Percentiles rank a stretch among this genome's conserved stretches.
These are phyloP conservation scores for Colletotrichum chrysophilum DNA, from an alignment of 2,329 filamentous ascomycete species.

Conservation along the genomic window DNA sequence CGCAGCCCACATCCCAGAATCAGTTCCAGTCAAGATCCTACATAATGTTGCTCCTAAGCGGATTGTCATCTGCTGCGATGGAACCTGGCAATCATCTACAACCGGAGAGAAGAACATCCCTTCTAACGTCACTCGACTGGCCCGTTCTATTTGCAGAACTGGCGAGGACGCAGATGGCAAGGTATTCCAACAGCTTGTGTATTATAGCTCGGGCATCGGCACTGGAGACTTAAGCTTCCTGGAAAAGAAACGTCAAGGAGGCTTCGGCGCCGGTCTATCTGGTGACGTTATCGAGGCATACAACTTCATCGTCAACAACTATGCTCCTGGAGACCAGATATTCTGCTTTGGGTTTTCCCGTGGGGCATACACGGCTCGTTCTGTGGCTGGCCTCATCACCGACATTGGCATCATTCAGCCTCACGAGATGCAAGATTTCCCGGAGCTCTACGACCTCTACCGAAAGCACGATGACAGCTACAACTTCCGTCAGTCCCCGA, in stretches of 20 bases:
- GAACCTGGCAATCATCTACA: slow-evolving; percentile 16
- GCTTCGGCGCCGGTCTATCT: not conserved
- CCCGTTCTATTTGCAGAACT: not conserved
- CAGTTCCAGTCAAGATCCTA: not conserved
- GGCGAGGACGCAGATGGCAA: not conserved
- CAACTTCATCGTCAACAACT: slow-evolving; percentile 43
- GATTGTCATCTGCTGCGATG: slow-evolving; percentile 14
- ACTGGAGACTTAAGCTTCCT: not conserved
- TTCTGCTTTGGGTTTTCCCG: slow-evolving; percentile 43
- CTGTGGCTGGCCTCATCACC: slow-evolving; percentile 40
- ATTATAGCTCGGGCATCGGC: not conserved
- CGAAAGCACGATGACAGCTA: not conserved
- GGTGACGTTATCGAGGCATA: slow-evolving; percentile 34
- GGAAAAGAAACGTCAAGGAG: not conserved
- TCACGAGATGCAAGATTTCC: slow-evolving; percentile 20
- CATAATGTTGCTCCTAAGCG: not conserved
- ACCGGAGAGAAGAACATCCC: not conserved
- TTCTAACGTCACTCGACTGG: not conserved
- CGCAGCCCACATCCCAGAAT: not conserved
- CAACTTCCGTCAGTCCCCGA: not conserved
- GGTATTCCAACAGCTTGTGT: not conserved
- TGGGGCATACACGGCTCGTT: slow-evolving; percentile 44
- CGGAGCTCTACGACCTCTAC: not conserved
- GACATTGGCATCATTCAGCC: slow-evolving; percentile 26
- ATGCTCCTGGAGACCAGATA: slow-evolving; percentile 38